These are phyloP conservation scores for Pseudogymnoascus sp. DNA, from an alignment of 2,329 filamentous ascomycete genomes.

Conservation along the genomic window DNA sequence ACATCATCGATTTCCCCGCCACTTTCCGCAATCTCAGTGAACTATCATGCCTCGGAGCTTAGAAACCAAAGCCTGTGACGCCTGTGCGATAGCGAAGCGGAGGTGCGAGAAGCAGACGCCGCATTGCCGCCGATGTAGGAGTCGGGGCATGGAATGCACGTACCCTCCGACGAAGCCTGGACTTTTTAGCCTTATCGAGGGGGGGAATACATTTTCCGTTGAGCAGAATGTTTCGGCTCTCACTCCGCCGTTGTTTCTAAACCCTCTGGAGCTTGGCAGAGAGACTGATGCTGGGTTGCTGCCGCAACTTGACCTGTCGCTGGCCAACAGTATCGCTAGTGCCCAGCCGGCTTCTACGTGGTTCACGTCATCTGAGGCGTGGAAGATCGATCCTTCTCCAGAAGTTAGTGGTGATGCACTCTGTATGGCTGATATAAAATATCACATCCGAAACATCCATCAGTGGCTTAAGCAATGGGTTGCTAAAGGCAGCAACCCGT, in stretches of 20 bases:
- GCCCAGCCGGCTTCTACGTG: not conserved
- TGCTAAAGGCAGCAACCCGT: constrained; percentile 20
- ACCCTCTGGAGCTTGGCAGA: not conserved
- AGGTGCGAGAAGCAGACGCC: constrained; percentile 15
- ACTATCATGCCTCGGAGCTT: constrained; percentile 3
- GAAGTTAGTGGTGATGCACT: constrained; percentile 5
- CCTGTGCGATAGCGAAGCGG: constrained; percentile 15
- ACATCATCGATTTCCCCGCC: not conserved
- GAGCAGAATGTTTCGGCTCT: not conserved
- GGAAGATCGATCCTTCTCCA: constrained; percentile 15
- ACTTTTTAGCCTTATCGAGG: not conserved
- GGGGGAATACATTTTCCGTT: not conserved
- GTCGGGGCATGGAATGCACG: constrained; percentile 10
- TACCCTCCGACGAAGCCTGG: constrained; percentile 12
- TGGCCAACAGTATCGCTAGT: not conserved
- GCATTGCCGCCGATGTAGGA: constrained; percentile 11
- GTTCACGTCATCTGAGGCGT: constrained; percentile 13
- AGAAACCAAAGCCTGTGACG: constrained; percentile 12
- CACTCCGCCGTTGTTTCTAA: not conserved
- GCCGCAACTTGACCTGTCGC: not conserved
- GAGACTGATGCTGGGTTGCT: not conserved
- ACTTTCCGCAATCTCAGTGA: not conserved
- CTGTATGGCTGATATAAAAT: constrained; percentile 18
- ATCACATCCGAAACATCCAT: constrained; percentile 21
- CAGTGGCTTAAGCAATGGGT: constrained; percentile 25